phyloP scores from a whole-genome alignment of 2,329 filamentous ascomycete species.

The Aspergillus melleus region DNA sequence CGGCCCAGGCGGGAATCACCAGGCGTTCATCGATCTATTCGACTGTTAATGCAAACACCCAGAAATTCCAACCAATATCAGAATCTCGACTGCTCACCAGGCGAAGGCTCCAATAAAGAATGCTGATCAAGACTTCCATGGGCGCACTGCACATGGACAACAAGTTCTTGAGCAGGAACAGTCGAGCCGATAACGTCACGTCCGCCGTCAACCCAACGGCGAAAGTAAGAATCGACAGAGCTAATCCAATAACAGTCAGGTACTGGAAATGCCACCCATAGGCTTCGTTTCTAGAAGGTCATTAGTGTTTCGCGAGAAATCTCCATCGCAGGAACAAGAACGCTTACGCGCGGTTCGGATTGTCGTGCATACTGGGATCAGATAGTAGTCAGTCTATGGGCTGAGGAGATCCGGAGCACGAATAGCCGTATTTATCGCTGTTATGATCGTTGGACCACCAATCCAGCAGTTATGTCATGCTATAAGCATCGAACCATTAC shows the following conservation, averaged over 20 bases:
- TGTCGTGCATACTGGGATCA: conserved; percentile 38
- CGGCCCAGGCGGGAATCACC: conserved; percentile 49
- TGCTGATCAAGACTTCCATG: conserved; percentile 59
- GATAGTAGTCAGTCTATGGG: conserved; percentile 7
- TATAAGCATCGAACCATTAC: too few species aligned
- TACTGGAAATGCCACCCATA: conserved; percentile 69
- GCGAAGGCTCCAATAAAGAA: conserved; percentile 62
- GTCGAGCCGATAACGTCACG: conserved; percentile 49
- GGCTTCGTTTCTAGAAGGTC: conserved; percentile 50
- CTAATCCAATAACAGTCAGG: conserved; percentile 62
- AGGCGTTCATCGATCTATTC: conserved; percentile 46
- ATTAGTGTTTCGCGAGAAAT: conserved; percentile 8
- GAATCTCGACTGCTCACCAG: conserved; percentile 36
- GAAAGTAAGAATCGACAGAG: conserved; percentile 58
- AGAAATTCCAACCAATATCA: conserved; percentile 3
- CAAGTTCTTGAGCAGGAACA: conserved; percentile 60
- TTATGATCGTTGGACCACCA: too few species aligned
- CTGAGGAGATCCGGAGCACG: not conserved
- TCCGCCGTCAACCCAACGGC: conserved; percentile 56
- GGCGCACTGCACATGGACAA: conserved; percentile 59
- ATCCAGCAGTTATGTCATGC: too few species aligned
- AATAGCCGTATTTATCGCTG: not conserved
- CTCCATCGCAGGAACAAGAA: not conserved
- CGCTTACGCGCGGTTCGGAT: conserved; percentile 45
- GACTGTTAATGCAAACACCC: not conserved